These are phyloP conservation scores for Saccharum hybrid DNA, from an alignment of 202 grass and related monocot genomes.

Conservation along the genomic window DNA sequence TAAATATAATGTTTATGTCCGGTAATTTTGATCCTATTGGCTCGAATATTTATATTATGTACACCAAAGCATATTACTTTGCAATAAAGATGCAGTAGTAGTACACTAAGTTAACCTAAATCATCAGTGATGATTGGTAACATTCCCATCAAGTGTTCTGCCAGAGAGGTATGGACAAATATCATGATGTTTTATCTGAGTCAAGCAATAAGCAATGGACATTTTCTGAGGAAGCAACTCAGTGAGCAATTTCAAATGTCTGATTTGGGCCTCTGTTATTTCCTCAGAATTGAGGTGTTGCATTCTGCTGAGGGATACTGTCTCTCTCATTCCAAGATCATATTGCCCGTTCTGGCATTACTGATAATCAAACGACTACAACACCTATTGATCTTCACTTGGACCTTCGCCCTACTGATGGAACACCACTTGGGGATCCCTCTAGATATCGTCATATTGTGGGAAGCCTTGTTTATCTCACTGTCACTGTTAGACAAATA, in stretches of 20 bases:
- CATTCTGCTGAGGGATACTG: neutral
- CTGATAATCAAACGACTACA: neutral
- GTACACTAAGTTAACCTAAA: constrained; percentile 15
- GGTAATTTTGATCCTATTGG: neutral
- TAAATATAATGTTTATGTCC: constrained; percentile 6
- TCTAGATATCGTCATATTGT: neutral
- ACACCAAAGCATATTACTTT: neutral
- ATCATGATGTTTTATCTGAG: too few relatives aligned
- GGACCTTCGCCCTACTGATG: neutral
- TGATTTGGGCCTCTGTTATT: neutral
- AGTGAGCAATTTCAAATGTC: neutral
- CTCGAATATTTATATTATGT: constrained; percentile 1
- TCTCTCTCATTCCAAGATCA: neutral
- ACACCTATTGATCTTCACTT: neutral
- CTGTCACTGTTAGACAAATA: neutral
- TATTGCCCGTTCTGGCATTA: neutral
- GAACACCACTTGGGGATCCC: neutral
- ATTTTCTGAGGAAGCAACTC: neutral
- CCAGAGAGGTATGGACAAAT: too few relatives aligned
- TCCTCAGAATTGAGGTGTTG: neutral
- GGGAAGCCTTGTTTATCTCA: neutral
- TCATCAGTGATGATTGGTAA: neutral
- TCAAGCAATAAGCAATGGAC: too few relatives aligned
- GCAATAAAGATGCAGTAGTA: neutral
- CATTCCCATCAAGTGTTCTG: constrained; percentile 1